phyloP scores from a whole-genome alignment of 768 basidiomycete species.

The Chalciporus piperatus region DNA sequence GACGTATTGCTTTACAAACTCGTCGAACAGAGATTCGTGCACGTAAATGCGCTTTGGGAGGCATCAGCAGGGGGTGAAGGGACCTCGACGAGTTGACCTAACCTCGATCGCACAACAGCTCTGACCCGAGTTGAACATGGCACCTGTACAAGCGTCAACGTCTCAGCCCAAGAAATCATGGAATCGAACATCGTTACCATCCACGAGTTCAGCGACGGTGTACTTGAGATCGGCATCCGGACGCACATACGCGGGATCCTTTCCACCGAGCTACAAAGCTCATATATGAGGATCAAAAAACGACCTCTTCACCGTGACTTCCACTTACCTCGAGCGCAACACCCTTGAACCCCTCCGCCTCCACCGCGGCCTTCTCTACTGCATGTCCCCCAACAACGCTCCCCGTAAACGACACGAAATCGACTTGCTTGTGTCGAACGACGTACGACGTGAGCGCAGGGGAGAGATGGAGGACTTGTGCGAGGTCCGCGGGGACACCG shows the following conservation, averaged over 20 bases:
- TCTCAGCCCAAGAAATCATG: background rate
- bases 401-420: conserved; percentile 92
- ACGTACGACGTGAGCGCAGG: conserved; percentile 57
- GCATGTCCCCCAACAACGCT: conserved; percentile 73
- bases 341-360: conserved; percentile 74
- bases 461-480: conserved; percentile 76
- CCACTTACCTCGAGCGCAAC: conserved; percentile 73
- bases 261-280: conserved; percentile 79
- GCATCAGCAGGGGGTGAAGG: background rate
- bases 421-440: conserved; percentile 61
- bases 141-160: conserved; percentile 44
- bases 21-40: conserved; percentile 77
- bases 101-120: conserved; percentile 95
- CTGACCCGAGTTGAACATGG: conserved; percentile 97
- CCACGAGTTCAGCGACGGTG: conserved; percentile 82
- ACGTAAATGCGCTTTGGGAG: conserved; percentile 81
- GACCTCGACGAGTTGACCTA: conserved; percentile 7
- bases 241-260: conserved; percentile 96
- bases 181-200: conserved; percentile 52
- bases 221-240: conserved; percentile 83
- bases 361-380: conserved; percentile 68
- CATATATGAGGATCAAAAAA: conserved; percentile 3
- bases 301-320: background rate
- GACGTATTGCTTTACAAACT: conserved; percentile 72
- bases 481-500: conserved; percentile 71